Evolutionary conservation across 164 flowering plant species (phyloP).

Genomic region (Buxus sempervirens): DNA sequence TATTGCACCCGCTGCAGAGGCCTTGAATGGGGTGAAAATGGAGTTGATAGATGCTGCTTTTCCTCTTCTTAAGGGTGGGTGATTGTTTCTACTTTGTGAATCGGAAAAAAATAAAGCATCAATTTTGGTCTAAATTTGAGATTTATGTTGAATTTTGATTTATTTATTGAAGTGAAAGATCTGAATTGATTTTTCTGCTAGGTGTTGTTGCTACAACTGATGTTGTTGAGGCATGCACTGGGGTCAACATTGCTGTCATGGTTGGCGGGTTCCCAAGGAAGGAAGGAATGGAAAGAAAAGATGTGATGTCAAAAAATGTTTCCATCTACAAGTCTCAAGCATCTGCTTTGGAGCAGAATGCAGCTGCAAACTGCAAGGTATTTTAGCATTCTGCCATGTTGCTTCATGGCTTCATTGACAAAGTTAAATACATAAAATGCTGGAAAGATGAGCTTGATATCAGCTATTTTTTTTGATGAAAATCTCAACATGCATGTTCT

Average conservation of each 20-base stretch:
- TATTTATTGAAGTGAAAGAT: background rate
- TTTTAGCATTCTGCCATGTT: background rate
- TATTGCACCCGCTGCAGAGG: constrained; percentile 89
- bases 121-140: background rate
- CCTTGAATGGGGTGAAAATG: constrained; percentile 94
- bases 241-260: constrained; percentile 96
- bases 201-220: constrained; percentile 39
- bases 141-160: background rate
- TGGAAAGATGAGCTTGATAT: background rate
- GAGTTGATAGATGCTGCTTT: constrained; percentile 96
- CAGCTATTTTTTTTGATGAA: background rate
- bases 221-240: constrained; percentile 94
- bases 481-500: background rate
- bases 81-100: background rate
- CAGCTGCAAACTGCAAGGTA: constrained; percentile 99
- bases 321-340: constrained; percentile 97
- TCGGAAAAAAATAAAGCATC: background rate
- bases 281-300: constrained; percentile 99
- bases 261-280: constrained; percentile 37
- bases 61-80: constrained; percentile 86
- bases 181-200: background rate
- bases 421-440: background rate
- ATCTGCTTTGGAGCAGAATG: constrained; percentile 88
- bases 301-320: constrained; percentile 96
- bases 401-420: background rate